phyloP scores from a whole-genome alignment of 306 rosid species.

The Parietaria judaica region DNA sequence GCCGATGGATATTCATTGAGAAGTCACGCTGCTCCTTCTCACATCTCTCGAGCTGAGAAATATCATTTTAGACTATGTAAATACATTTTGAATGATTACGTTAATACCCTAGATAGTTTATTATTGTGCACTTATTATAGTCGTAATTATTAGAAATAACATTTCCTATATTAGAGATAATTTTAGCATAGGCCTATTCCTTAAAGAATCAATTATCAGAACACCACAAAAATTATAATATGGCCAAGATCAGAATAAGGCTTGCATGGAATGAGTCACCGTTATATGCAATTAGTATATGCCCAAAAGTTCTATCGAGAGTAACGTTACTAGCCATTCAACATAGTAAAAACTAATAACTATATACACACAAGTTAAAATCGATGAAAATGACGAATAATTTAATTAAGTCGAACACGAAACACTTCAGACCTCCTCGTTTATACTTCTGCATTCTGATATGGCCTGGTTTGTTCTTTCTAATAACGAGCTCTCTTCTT shows the following conservation, averaged over 20 bases:
- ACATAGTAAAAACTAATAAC: neutral
- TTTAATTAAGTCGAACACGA: slow-evolving; percentile 7
- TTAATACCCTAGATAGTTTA: too few species aligned
- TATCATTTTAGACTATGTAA: neutral
- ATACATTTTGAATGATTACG: too few species aligned
- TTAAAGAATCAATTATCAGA: too few species aligned
- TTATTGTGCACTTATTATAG: too few species aligned
- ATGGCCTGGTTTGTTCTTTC: slow-evolving; percentile 23
- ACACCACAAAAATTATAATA: neutral
- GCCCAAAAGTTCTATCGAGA: too few species aligned
- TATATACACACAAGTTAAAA: neutral
- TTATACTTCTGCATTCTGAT: slow-evolving; percentile 34
- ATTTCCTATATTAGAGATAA: too few species aligned
- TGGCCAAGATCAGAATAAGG: neutral
- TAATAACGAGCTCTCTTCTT: slow-evolving; percentile 39
- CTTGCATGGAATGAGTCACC: neutral
- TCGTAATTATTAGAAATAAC: too few species aligned
- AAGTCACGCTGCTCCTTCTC: slow-evolving; percentile 28
- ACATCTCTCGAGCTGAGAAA: slow-evolving; percentile 41
- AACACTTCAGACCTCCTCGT: slow-evolving; percentile 37
- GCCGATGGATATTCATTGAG: slow-evolving; percentile 25
- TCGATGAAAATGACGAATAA: neutral
- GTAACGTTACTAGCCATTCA: neutral
- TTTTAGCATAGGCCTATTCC: too few species aligned
- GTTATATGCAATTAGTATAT: too few species aligned